phyloP scores from a whole-genome alignment of 345 rosid species.

The Brassica juncea region DNA sequence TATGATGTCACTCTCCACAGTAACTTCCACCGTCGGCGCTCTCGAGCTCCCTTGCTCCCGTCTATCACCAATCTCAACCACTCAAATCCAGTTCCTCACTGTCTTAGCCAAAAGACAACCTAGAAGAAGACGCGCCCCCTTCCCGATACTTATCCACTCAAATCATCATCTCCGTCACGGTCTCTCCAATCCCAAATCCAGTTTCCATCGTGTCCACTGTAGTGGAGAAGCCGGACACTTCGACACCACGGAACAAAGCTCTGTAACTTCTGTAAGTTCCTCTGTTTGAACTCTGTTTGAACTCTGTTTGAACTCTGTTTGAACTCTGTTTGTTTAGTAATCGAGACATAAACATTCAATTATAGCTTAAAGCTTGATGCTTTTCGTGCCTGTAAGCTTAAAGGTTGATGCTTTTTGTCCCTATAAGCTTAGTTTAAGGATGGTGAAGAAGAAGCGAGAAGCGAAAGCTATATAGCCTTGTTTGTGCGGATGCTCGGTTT shows the following conservation, averaged over 20 bases:
- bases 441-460: conserved; percentile 44
- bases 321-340: not conserved
- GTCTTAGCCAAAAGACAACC: conserved; percentile 36
- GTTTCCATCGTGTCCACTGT: conserved; percentile 24
- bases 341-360: not conserved
- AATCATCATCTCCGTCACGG: conserved; percentile 22
- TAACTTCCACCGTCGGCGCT: conserved; percentile 21
- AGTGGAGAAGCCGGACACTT: conserved; percentile 46
- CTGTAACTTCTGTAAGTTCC: conserved; percentile 55
- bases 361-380: not conserved
- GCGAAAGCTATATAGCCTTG: conserved; percentile 53
- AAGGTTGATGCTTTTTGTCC: too few relatives aligned
- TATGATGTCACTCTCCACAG: conserved; percentile 31
- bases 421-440: conserved; percentile 19
- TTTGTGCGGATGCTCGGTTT: conserved; percentile 91
- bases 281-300: not conserved
- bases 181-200: conserved; percentile 31
- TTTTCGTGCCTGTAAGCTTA: not conserved
- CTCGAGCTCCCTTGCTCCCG: conserved; percentile 43
- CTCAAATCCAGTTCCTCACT: conserved; percentile 24
- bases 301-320: too few relatives aligned
- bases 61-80: conserved; percentile 24
- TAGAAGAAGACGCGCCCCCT: conserved; percentile 24
- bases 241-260: conserved; percentile 39
- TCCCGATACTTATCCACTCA: conserved; percentile 21